Conservation (phyloP, 1,284 basidiomycete genomes). For the Ustilago xerochloae region DNA sequence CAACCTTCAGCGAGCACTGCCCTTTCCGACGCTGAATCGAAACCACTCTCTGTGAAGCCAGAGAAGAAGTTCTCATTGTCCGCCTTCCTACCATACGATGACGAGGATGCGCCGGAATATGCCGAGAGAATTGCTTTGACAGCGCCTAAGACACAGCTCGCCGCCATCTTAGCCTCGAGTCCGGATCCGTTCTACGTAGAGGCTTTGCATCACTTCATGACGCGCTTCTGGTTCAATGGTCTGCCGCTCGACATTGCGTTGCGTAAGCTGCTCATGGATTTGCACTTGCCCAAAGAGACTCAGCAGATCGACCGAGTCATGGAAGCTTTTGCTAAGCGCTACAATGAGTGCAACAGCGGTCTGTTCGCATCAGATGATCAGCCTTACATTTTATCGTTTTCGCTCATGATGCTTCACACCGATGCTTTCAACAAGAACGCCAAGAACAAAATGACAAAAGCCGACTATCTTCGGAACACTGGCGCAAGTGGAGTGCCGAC, state of each 20-base stretch:
- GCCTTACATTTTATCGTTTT: constrained; percentile 95
- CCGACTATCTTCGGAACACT: constrained; percentile 60
- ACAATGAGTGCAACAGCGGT: constrained; percentile 83
- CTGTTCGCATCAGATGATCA: constrained; percentile 81
- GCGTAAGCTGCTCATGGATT: constrained; percentile 88
- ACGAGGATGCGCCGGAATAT: constrained; percentile 51
- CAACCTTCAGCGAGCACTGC: constrained; percentile 27
- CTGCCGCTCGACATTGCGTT: constrained; percentile 92
- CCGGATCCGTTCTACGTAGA: constrained; percentile 78
- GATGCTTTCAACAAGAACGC: constrained; percentile 98
- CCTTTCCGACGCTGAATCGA: constrained; percentile 18
- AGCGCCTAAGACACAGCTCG: constrained; percentile 45
- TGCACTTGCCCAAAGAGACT: constrained; percentile 90
- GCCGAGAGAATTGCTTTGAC: constrained; percentile 43
- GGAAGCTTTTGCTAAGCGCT: constrained; percentile 90
- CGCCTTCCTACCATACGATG: constrained; percentile 45
- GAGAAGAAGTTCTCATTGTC: constrained; percentile 44
- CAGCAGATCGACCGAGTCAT: constrained; percentile 99
- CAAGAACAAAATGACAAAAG: constrained; percentile 87
- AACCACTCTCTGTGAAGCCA: constrained; percentile 12
- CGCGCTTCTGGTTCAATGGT: constrained; percentile 81
- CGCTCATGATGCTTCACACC: constrained; percentile 98
- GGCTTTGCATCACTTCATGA: constrained; percentile 80
- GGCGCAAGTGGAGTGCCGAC: constrained; percentile 80
- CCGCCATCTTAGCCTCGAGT: constrained; percentile 71